Evolutionary conservation across 2,329 filamentous ascomycete species (phyloP).

Genomic region (Paraconiothyrium brasiliense): DNA sequence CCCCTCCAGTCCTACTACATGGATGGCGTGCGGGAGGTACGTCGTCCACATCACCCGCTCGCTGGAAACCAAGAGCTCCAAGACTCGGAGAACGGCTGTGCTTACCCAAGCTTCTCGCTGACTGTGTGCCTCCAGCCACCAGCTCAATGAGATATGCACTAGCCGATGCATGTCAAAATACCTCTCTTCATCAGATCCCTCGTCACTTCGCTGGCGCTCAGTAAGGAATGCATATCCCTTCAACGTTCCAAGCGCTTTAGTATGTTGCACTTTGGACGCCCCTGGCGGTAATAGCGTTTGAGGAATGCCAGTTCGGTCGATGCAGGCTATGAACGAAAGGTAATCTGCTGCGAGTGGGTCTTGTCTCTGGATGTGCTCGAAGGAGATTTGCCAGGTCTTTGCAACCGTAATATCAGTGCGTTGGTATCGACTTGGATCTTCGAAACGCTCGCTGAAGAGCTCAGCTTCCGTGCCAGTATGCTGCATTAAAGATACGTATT

Average conservation of each 20-base stretch:
- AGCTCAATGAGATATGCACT: background rate
- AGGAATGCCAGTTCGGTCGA: background rate
- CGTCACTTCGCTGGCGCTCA: background rate
- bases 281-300: background rate
- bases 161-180: conserved; percentile 2
- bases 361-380: conserved; percentile 17
- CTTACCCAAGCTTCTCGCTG: background rate
- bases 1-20: conserved; percentile 20
- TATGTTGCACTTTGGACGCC: background rate
- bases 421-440: conserved; percentile 43
- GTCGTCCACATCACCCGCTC: background rate
- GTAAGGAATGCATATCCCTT: conserved; percentile 2
- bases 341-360: conserved; percentile 1
- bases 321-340: conserved; percentile 3
- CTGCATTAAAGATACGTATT: conserved; percentile 26
- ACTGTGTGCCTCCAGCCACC: background rate
- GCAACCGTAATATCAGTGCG: conserved; percentile 44
- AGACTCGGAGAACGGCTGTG: background rate
- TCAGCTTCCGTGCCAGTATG: conserved; percentile 25
- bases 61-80: background rate
- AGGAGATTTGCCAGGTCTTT: conserved; percentile 44
- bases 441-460: conserved; percentile 37
- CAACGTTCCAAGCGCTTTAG: background rate
- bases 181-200: background rate
- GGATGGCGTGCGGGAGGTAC: conserved; percentile 21